Evolutionary conservation across 331 rosid genomes (phyloP), one percentile per base, ranked within the genome.

Genomic region (Cucumis variabilis): DNA sequence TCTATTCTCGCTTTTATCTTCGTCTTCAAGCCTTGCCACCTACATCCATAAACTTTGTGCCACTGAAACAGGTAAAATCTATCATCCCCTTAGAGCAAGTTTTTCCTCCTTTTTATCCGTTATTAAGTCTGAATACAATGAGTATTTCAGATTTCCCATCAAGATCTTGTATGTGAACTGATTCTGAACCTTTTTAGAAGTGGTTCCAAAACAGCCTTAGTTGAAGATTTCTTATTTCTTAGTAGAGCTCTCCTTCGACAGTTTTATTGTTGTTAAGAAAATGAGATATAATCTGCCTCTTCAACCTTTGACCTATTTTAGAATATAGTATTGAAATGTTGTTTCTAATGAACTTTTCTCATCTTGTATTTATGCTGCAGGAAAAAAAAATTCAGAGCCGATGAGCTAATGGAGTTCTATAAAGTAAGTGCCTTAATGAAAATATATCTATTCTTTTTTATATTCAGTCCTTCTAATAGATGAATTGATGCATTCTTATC

Each of bases 321-420:
- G 50, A 55, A 27, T 80, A 55, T 11, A 19, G 25, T 28, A 44
- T 27, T 79, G 11, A 17, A 53, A 9, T 79, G 84, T 33, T 62
- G 30, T 74, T 23, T 66, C 1, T 2, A 66, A 66, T 63, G 58
- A 24, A 72, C 62, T 30, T 58, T 86, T 67, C 63, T 51, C 10
- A 12, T 65, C 83, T 89, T 66, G 30, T 67, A 16, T 88, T 82
- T 78, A 27, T 88, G 71, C 62, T 86, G 85, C 83, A 97, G 99
- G 92, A 80, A 85, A 97, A n/a, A 90, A 88, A 93, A 82, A 89
- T 95, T 95, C 90, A 93, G 93, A 90, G 99, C 98, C 86, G 96
- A 93, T 85, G 95, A 95, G 78, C 95, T 97, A 66, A 95, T 97
- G 98, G 98, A 95, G 87, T 93, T 92, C 90, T 97, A 97, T 94